A percentile compares a stretch with the other conserved stretches of the same genome.
These are phyloP conservation scores for Cyberlindnera saturnus DNA, from an alignment of 805 yeast species.

Conservation along the genomic window DNA sequence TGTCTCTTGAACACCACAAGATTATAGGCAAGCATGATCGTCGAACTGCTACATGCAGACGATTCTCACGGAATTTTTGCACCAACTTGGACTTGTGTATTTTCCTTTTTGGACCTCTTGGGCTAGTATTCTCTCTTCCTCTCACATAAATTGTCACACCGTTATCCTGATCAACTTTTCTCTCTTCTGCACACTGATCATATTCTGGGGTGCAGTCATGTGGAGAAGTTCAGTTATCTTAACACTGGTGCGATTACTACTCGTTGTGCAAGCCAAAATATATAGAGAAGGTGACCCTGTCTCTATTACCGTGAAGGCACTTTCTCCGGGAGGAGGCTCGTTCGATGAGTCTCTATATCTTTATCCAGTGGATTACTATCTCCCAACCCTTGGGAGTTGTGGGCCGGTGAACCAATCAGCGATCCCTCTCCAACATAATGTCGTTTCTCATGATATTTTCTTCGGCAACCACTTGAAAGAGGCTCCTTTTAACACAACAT, in stretches of 20 bases:
- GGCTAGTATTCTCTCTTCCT: too few species aligned
- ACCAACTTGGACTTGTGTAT: too few species aligned
- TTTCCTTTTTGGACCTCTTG: too few species aligned
- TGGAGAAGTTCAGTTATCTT: background rate
- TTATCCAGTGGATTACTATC: constrained; percentile 21
- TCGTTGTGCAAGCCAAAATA: background rate
- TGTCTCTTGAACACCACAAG: too few species aligned
- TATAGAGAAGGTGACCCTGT: constrained; percentile 16
- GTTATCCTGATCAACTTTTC: too few species aligned
- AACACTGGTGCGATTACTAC: background rate
- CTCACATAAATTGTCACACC: too few species aligned
- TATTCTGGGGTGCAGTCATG: background rate
- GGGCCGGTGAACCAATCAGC: constrained; percentile 9
- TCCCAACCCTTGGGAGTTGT: constrained; percentile 19
- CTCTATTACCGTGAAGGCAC: constrained; percentile 17
- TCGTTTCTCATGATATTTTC: constrained; percentile 8
- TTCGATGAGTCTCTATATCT: constrained; percentile 20
- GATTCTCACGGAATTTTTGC: too few species aligned
- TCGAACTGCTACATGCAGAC: too few species aligned
- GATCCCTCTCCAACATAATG: background rate
- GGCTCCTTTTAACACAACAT: constrained; percentile 20
- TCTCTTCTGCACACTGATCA: background rate
- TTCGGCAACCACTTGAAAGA: constrained; percentile 13
- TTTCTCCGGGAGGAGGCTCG: constrained; percentile 23
- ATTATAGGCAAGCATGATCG: too few species aligned